phyloP scores from a whole-genome alignment of 225 moss, liverwort and hornwort species.

The Polytrichum commune region DNA sequence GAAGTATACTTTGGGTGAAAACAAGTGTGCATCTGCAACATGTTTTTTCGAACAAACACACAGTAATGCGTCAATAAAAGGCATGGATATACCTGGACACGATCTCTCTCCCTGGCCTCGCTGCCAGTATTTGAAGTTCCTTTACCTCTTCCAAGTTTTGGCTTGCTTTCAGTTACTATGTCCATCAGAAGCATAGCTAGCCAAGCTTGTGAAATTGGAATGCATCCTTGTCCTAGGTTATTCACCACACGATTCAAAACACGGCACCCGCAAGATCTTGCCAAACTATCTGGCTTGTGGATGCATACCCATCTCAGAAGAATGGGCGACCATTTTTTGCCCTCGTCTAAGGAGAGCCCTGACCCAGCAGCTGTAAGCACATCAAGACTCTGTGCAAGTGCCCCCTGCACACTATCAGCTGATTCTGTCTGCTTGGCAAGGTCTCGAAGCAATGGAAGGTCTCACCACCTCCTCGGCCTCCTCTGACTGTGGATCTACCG shows the following conservation, averaged over 20 bases:
- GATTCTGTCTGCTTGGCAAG: slow-evolving; percentile 76
- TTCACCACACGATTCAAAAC: slow-evolving; percentile 82
- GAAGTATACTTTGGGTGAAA: too few relatives aligned
- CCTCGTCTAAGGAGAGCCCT: slow-evolving; percentile 70
- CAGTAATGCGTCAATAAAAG: too few relatives aligned
- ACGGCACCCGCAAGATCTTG: slow-evolving; percentile 83
- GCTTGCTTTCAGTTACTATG: slow-evolving; percentile 70
- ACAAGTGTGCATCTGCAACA: too few relatives aligned
- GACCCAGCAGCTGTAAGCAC: slow-evolving; percentile 65
- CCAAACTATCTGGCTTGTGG: slow-evolving; percentile 63
- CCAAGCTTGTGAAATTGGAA: slow-evolving; percentile 97
- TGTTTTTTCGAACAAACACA: too few relatives aligned
- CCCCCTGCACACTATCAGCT: slow-evolving; percentile 69
- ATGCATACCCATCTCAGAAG: slow-evolving; percentile 91
- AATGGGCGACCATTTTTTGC: slow-evolving; percentile 94
- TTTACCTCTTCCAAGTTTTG: slow-evolving; percentile 53
- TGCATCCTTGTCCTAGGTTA: slow-evolving; percentile 79
- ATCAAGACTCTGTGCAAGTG: slow-evolving; percentile 86
- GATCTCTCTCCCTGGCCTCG: slow-evolving; percentile 71
- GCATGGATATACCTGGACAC: slow-evolving; percentile 65
- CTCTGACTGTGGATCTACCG: too few relatives aligned
- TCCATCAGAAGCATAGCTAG: slow-evolving; percentile 96
- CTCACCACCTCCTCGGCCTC: too few relatives aligned
- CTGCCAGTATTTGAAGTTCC: slow-evolving; percentile 24
- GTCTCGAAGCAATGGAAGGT: slow-evolving; percentile 78